Percentiles rank a stretch among this genome's conserved stretches.
phyloP scores from a whole-genome alignment of 1,139 yeast species.

The Blastobotrys persicus region DNA sequence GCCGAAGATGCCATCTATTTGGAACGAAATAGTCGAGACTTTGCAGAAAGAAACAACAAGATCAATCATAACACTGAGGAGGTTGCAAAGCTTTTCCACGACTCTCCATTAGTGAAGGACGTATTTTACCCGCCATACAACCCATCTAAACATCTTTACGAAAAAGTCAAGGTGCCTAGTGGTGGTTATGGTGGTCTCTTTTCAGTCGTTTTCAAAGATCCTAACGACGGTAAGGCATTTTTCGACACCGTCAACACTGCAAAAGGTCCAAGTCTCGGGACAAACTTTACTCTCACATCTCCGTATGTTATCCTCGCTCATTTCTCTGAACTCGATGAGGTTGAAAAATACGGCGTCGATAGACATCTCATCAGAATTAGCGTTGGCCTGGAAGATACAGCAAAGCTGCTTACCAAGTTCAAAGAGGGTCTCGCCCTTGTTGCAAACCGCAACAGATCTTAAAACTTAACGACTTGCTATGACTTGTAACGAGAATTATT shows the following conservation, averaged over 20 bases:
- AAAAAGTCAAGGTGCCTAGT: constrained; percentile 57
- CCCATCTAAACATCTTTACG: constrained; percentile 62
- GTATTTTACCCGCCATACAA: constrained; percentile 69
- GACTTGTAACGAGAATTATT: not conserved
- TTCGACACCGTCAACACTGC: constrained; percentile 73
- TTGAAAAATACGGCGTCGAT: constrained; percentile 83
- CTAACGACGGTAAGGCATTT: constrained; percentile 65
- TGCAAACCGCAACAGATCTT: not conserved
- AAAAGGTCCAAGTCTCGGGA: constrained; percentile 93
- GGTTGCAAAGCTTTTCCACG: constrained; percentile 42
- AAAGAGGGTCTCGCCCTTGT: constrained; percentile 35
- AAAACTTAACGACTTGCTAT: not conserved
- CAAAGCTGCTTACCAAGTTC: constrained; percentile 42
- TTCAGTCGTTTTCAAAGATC: constrained; percentile 68
- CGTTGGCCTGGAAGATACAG: constrained; percentile 60
- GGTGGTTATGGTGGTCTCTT: constrained; percentile 96
- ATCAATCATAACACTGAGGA: constrained; percentile 68
- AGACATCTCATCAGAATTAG: constrained; percentile 76
- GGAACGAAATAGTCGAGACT: constrained; percentile 92
- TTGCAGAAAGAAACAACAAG: constrained; percentile 61
- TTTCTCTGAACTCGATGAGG: constrained; percentile 77
- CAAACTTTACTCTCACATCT: constrained; percentile 87
- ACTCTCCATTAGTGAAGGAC: constrained; percentile 46
- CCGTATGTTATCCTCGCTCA: constrained; percentile 93
- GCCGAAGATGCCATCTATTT: constrained; percentile 89